These are phyloP conservation scores for Clarireedia sp. DNA, from an alignment of 2,329 filamentous ascomycete species.

Conservation along the genomic window DNA sequence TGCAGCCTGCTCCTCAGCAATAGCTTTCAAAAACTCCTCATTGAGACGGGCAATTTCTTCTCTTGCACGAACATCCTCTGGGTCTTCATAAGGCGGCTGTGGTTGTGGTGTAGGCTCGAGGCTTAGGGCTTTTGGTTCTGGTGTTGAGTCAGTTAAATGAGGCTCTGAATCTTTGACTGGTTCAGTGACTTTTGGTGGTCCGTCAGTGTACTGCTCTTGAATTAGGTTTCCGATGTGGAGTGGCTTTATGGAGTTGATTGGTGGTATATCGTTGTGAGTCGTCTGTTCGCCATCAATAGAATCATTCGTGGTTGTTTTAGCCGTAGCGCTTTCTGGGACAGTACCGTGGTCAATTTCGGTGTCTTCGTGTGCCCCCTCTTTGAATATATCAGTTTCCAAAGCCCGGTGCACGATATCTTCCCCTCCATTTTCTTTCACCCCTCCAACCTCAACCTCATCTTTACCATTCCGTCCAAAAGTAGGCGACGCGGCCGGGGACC, in stretches of 20 bases:
- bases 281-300: no score
- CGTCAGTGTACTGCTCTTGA: no score
- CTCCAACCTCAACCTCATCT: background rate
- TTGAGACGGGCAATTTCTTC: slow-evolving; percentile 24
- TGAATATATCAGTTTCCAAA: no score
- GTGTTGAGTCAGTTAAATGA: background rate
- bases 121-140: background rate
- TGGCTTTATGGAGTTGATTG: no score
- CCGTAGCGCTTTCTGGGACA: no score
- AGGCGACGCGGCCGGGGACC: background rate
- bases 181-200: no score
- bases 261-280: no score
- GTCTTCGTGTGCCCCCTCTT: no score
- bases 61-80: slow-evolving; percentile 21
- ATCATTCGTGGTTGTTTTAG: no score
- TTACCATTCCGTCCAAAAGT: background rate
- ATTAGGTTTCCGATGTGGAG: no score
- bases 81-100: slow-evolving; percentile 9
- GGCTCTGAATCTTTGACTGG: background rate
- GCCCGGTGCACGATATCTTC: background rate
- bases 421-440: no score
- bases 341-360: no score
- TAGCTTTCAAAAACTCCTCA: slow-evolving; percentile 19
- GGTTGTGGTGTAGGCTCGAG: background rate
- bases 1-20: slow-evolving; percentile 2